These are phyloP conservation scores for Hibiscus syriacus DNA, from an alignment of 345 rosid genomes.

Conservation along the genomic window DNA sequence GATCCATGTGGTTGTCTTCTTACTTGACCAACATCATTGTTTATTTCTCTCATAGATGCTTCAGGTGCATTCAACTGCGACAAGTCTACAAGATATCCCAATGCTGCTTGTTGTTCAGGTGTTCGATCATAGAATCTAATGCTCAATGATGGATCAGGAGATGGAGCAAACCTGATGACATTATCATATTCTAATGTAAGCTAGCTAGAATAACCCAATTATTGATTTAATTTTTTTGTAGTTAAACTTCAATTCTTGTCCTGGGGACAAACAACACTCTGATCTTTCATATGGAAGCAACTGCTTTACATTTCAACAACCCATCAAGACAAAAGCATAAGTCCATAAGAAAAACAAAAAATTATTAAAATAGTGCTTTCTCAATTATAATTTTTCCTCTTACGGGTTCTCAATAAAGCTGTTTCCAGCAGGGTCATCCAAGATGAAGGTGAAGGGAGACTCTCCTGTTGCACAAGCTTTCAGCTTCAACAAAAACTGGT, in stretches of 20 bases:
- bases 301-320: neutral
- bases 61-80: conserved; percentile 36
- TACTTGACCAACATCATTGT: conserved; percentile 24
- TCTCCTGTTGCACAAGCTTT: conserved; percentile 71
- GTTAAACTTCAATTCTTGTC: neutral
- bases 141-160: too few relatives aligned
- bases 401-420: conserved; percentile 96
- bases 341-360: neutral
- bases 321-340: neutral
- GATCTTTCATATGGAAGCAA: neutral
- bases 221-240: neutral
- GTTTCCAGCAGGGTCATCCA: conserved; percentile 95
- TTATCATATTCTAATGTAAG: neutral
- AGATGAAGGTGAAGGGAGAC: conserved; percentile 58
- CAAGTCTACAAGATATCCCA: conserved; percentile 63
- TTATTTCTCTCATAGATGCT: conserved; percentile 21
- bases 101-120: too few relatives aligned
- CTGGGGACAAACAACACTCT: neutral
- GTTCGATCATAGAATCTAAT: too few relatives aligned
- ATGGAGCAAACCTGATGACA: conserved; percentile 55
- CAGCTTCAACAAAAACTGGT: conserved; percentile 65
- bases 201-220: neutral
- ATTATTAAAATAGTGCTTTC: neutral
- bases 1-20: conserved; percentile 58
- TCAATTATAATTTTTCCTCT: conserved; percentile 17